Evolutionary conservation across 768 basidiomycete genomes (phyloP), one percentile per base, ranked within the genome.

Genomic region (Antrodiella citrinella): DNA sequence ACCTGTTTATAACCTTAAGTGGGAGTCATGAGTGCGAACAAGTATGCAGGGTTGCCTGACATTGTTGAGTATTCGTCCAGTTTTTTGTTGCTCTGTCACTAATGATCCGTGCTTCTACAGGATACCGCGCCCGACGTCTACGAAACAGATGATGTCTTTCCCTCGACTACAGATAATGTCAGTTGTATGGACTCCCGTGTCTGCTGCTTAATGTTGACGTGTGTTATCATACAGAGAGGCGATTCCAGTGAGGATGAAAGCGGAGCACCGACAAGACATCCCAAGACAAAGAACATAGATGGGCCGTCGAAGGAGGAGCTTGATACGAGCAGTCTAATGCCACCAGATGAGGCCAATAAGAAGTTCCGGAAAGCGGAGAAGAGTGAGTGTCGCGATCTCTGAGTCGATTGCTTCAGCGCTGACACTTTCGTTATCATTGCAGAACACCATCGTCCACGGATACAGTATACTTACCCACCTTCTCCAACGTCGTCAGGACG

Each of bases 111-210:
- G n/a, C n/a, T n/a, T n/a, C n/a, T n/a, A 40, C 59, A 95, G 91
- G 91, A 93, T 67, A 89, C 87, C 11, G 91, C 89, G 1, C 91
- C 80, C 38, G 92, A 95, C 65, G 80, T 95, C 41, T 95, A 95
- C 62, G 92, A 95, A 63, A 95, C 92, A 0, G 86, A 89, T 43
- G 92, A 95, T 57, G 72, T 79, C 13, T 75, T 82, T 59, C 82
- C 76, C 12, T 65, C 73, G 13, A 63, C 75, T 23, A 72, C 76
- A 45, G 66, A 68, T 19, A 72, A 73, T 54, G 86, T 84, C 62
- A 51, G 77, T 39, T n/a, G n/a, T n/a, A n/a, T n/a, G n/a, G n/a
- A n/a, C n/a, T n/a, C n/a, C n/a, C n/a, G n/a, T n/a, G n/a, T n/a
- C n/a, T n/a, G n/a, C n/a, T n/a, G 21, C 20, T 1, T 24, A 41